Conservation (phyloP, 352 stramenopile genomes). For the Phytophthora colocasiae region DNA sequence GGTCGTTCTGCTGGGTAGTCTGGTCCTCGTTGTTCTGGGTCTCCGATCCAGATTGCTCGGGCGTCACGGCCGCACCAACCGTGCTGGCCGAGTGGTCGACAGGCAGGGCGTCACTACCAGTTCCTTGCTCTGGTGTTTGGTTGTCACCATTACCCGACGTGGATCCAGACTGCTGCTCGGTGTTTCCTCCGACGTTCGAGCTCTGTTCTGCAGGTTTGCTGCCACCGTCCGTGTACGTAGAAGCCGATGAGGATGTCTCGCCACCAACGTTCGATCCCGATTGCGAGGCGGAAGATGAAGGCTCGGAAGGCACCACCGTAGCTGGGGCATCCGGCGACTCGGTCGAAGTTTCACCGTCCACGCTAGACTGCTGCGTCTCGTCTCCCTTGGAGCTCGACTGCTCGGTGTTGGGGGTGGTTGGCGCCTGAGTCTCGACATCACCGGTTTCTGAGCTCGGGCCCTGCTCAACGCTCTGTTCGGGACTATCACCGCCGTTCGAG, state of each 20-base stretch:
- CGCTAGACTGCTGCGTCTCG: slow-evolving; percentile 19
- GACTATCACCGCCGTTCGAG: slow-evolving; percentile 12
- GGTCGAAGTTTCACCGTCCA: slow-evolving; percentile 15
- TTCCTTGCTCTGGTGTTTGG: slow-evolving; percentile 4
- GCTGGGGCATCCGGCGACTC: slow-evolving; percentile 13
- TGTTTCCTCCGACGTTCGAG: slow-evolving; percentile 1
- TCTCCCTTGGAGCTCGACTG: slow-evolving; percentile 12
- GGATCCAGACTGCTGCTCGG: slow-evolving; percentile 6
- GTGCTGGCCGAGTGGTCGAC: not conserved
- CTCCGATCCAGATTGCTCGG: not conserved
- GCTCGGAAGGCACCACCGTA: slow-evolving; percentile 9
- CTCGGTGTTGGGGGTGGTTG: slow-evolving; percentile 8
- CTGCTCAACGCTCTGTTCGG: slow-evolving; percentile 9
- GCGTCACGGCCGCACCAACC: not conserved
- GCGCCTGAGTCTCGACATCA: slow-evolving; percentile 5
- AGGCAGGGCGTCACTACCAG: not conserved
- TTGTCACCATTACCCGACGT: not conserved
- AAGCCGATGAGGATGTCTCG: slow-evolving; percentile 2
- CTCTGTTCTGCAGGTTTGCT: slow-evolving; percentile 1
- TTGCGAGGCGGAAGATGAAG: slow-evolving; percentile 4
- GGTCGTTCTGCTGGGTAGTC: not conserved
- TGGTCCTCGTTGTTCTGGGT: slow-evolving; percentile 6
- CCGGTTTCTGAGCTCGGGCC: slow-evolving; percentile 2
- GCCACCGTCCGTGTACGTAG: slow-evolving; percentile 4
- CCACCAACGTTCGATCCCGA: not conserved